Evolutionary conservation across 202 grass and related monocot genomes (phyloP).

Genomic region (Bolboschoenoplectus hybrid): DNA sequence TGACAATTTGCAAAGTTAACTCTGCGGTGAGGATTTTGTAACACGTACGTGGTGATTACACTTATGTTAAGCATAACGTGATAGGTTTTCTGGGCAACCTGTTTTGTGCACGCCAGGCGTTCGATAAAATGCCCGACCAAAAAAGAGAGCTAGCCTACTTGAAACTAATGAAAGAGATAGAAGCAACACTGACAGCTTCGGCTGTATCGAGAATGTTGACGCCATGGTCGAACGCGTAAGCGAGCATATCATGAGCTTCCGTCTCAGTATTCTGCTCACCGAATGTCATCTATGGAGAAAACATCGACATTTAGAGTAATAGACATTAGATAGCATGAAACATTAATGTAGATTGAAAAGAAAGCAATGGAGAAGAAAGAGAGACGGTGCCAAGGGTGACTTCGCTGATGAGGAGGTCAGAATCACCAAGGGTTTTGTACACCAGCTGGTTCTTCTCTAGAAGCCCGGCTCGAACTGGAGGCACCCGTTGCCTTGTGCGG

Average conservation of each 20-base stretch:
- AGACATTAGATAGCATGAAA: background rate
- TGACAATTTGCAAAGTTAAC: background rate
- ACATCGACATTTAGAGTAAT: background rate
- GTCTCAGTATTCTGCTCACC: conserved; percentile 92
- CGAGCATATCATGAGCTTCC: conserved; percentile 75
- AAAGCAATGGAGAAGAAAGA: background rate
- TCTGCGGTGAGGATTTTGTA: background rate
- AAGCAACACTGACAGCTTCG: conserved; percentile 57
- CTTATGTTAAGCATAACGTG: background rate
- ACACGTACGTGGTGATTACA: no score
- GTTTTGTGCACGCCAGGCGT: background rate
- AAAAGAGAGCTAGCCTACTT: background rate
- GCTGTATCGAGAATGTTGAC: conserved; percentile 80
- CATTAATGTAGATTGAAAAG: background rate
- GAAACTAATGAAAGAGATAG: background rate
- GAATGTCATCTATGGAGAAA: conserved; percentile 77
- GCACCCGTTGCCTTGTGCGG: background rate
- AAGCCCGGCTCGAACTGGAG: conserved; percentile 39
- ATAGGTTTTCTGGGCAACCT: background rate
- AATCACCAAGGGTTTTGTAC: conserved; percentile 82
- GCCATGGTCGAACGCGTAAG: conserved; percentile 66
- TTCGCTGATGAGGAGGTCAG: conserved; percentile 83
- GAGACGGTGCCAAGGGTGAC: conserved; percentile 76
- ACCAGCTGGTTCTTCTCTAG: conserved; percentile 41
- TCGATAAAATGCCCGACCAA: conserved; percentile 9